Percentiles rank a stretch among this genome's conserved stretches.
Evolutionary conservation across 352 stramenopile genomes (phyloP).

Genomic region (Pythium scleroteichum): DNA sequence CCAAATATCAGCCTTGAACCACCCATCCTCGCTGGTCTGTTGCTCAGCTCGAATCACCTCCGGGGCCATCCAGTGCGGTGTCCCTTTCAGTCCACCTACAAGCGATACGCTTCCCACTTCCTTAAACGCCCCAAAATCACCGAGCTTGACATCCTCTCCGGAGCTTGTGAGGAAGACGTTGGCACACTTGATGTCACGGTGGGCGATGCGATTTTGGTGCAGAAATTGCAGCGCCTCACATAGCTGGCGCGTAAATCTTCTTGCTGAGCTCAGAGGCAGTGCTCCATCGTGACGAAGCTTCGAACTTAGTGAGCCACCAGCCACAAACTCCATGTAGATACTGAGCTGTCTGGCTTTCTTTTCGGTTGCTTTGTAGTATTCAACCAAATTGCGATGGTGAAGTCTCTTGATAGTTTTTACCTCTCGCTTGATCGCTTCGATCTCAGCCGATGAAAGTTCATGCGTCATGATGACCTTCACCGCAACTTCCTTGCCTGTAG

Average conservation of each 20-base stretch:
- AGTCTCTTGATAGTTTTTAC: slow-evolving; percentile 70
- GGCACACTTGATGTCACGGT: slow-evolving; percentile 88
- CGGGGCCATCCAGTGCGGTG: slow-evolving; percentile 91
- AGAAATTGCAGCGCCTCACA: slow-evolving; percentile 84
- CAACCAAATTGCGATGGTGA: slow-evolving; percentile 58
- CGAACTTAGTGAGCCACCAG: slow-evolving; percentile 72
- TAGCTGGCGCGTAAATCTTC: slow-evolving; percentile 82
- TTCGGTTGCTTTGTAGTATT: slow-evolving; percentile 62
- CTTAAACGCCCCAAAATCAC: slow-evolving; percentile 81
- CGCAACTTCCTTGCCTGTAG: slow-evolving; percentile 52
- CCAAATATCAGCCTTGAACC: slow-evolving; percentile 93
- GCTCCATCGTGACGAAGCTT: slow-evolving; percentile 52
- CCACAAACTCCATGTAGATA: slow-evolving; percentile 90
- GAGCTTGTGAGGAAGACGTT: slow-evolving; percentile 70
- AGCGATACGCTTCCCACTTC: slow-evolving; percentile 65
- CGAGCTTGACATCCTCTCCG: slow-evolving; percentile 56
- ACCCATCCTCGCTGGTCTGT: slow-evolving; percentile 56
- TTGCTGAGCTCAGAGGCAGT: slow-evolving; percentile 40
- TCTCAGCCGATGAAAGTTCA: slow-evolving; percentile 47
- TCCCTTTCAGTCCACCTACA: slow-evolving; percentile 83
- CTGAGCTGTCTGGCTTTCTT: slow-evolving; percentile 56
- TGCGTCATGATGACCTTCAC: slow-evolving; percentile 71
- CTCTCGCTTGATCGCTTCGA: slow-evolving; percentile 63
- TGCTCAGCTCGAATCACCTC: slow-evolving; percentile 80
- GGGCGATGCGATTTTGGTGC: slow-evolving; percentile 85